These are phyloP conservation scores for Panellus pusillus DNA, from an alignment of 768 basidiomycete species.

Conservation along the genomic window DNA sequence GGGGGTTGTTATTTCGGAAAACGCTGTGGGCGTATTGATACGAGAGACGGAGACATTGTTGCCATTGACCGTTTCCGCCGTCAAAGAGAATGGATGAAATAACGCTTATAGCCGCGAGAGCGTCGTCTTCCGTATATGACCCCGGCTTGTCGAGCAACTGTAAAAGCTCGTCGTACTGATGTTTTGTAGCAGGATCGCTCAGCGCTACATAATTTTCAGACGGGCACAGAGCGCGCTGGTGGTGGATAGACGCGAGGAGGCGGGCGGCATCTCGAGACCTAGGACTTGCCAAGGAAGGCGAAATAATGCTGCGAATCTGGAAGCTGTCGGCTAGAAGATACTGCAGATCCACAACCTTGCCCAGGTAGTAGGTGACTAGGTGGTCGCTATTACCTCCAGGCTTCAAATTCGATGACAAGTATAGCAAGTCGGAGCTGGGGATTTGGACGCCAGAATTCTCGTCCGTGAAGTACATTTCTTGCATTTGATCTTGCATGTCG, in stretches of 20 bases:
- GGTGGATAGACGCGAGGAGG: conserved; percentile 63
- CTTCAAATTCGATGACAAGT: neutral
- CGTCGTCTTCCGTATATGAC: conserved; percentile 57
- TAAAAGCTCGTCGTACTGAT: conserved; percentile 28
- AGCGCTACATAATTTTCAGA: conserved; percentile 28
- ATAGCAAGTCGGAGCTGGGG: neutral
- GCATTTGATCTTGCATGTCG: neutral
- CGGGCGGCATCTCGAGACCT: conserved; percentile 58
- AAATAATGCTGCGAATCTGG: conserved; percentile 47
- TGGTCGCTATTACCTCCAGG: conserved; percentile 21
- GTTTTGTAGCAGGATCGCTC: conserved; percentile 23
- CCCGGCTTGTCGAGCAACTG: conserved; percentile 24
- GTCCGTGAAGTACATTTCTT: neutral
- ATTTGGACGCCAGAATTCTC: neutral
- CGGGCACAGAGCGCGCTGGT: conserved; percentile 25
- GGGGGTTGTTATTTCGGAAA: conserved; percentile 43
- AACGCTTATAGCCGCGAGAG: conserved; percentile 75
- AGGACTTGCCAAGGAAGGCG: conserved; percentile 47
- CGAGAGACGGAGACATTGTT: conserved; percentile 62
- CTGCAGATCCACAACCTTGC: conserved; percentile 63
- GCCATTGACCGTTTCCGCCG: conserved; percentile 73
- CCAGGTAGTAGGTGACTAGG: conserved; percentile 50
- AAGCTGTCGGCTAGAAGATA: conserved; percentile 64
- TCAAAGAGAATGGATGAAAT: conserved; percentile 78
- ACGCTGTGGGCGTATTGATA: conserved; percentile 52